Conservation (phyloP, 345 rosid species). For the Cardamine chenopodiifolia region DNA sequence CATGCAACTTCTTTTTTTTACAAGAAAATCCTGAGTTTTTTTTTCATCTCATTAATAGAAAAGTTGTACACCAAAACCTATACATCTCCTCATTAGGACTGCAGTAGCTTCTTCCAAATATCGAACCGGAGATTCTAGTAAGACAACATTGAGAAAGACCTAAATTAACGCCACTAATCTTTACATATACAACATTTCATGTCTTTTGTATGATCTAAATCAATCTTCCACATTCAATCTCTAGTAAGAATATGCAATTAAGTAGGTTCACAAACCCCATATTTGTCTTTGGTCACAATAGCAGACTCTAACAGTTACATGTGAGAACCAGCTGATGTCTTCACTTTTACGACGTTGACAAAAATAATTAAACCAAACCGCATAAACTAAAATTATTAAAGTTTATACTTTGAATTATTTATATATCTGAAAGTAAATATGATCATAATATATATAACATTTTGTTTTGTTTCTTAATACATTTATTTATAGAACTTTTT, state of each 20-base stretch:
- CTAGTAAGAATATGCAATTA: background rate
- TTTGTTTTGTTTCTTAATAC: too few relatives aligned
- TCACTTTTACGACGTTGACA: background rate
- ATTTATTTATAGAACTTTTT: too few relatives aligned
- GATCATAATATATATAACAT: too few relatives aligned
- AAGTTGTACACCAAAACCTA: background rate
- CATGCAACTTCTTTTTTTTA: background rate
- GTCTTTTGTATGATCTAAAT: background rate
- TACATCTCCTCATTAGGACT: background rate
- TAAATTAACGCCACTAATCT: background rate
- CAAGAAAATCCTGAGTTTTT: background rate
- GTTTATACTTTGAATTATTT: too few relatives aligned
- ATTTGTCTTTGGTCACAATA: background rate
- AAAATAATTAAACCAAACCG: too few relatives aligned
- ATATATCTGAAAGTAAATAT: too few relatives aligned
- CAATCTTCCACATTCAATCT: background rate
- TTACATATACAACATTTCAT: background rate
- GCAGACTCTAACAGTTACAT: background rate
- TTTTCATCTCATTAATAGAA: background rate
- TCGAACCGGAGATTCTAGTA: background rate
- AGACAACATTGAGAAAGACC: background rate
- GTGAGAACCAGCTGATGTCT: background rate
- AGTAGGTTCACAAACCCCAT: background rate
- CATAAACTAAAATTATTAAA: too few relatives aligned
- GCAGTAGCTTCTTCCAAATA: background rate